Base-by-base conservation (phyloP, 176 grass and related monocot genomes). In the Oryza longistaminata region DNA sequence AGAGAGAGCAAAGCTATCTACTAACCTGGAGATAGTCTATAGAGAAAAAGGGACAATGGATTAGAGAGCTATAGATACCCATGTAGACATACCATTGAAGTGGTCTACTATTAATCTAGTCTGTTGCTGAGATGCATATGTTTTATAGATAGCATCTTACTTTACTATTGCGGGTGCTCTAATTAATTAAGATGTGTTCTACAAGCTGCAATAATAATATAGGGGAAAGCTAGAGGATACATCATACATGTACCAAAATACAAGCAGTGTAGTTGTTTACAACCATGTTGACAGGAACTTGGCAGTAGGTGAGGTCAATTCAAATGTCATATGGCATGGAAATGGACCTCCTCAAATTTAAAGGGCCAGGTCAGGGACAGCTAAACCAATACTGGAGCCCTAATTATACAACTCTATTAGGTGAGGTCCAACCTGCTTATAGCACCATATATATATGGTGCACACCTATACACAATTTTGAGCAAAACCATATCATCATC, bases 271-370 rank as follows among this genome's bases (percentile, higher is more conserved):
- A 87, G 79, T 76, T 88, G 80, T 22, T 64, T 77, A 83, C 86
- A 77, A 43, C 80, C 79, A 83, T 72, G 40, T 21, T 88, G 80
- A 88, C 35, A 88, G 86, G 73, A 83, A 88, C 40, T 16, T 78
- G 81, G 74, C n/a, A 78, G 65, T 78, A 72, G 74, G 86, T 88
- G 74, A 83, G 73, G 74, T 83, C 86, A 66, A 66, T 83, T 73
- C 80, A 50, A 69, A 76, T 69, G 58, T 73, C 66, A 73, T 72
- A 70, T 49, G 33, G 46, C 66, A 71, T 83, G 70, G 74, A 83
- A 77, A 83, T 83, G 79, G 86, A 87, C 79, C 37, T 76, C 70
- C 67, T 67, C 13, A 66, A 70, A 82, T 82, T 78, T 76, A 15
- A 76, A 70, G 64, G 48, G 79, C 7, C 71, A 82, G 85, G 50